These are phyloP conservation scores for Castanea sativa DNA, from an alignment of 306 rosid genomes.

Conservation along the genomic window DNA sequence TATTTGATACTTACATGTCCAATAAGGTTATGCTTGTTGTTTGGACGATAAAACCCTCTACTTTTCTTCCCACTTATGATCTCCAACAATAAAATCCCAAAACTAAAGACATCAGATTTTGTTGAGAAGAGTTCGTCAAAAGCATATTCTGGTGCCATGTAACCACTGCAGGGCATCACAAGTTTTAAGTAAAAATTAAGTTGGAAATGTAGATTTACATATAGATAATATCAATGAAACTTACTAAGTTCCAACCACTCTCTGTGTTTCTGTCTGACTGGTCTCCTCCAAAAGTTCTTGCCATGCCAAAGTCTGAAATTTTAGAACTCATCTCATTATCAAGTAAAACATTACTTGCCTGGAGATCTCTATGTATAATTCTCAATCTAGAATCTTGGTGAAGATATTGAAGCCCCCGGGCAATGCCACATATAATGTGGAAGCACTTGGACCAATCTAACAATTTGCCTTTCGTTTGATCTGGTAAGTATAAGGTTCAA, in stretches of 20 bases:
- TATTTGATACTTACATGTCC: slow-evolving; percentile 42
- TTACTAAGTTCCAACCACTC: slow-evolving; percentile 57
- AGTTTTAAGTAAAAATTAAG: neutral
- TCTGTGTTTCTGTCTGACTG: slow-evolving; percentile 32
- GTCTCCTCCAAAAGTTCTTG: slow-evolving; percentile 43
- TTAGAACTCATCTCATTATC: slow-evolving; percentile 50
- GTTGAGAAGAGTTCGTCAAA: slow-evolving; percentile 40
- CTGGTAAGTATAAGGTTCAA: slow-evolving; percentile 10
- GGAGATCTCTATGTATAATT: slow-evolving; percentile 53
- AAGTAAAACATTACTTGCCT: slow-evolving; percentile 51
- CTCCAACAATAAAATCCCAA: slow-evolving; percentile 53
- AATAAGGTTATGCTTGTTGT: slow-evolving; percentile 38
- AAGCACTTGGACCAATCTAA: slow-evolving; percentile 40
- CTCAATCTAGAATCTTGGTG: slow-evolving; percentile 58
- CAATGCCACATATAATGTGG: slow-evolving; percentile 47
- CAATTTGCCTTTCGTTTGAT: slow-evolving; percentile 9
- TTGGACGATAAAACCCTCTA: slow-evolving; percentile 27
- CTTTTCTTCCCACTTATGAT: slow-evolving; percentile 42
- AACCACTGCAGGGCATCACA: slow-evolving; percentile 37
- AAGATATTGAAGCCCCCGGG: slow-evolving; percentile 48
- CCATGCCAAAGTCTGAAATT: slow-evolving; percentile 58
- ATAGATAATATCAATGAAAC: slow-evolving; percentile 2
- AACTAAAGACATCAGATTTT: slow-evolving; percentile 55
- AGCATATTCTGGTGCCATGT: slow-evolving; percentile 58
- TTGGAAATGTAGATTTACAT: too few species aligned